A percentile compares a stretch with the other conserved stretches of the same genome.
Evolutionary conservation across 2,329 filamentous ascomycete species (phyloP).

Genomic region (Colletotrichum salicis): DNA sequence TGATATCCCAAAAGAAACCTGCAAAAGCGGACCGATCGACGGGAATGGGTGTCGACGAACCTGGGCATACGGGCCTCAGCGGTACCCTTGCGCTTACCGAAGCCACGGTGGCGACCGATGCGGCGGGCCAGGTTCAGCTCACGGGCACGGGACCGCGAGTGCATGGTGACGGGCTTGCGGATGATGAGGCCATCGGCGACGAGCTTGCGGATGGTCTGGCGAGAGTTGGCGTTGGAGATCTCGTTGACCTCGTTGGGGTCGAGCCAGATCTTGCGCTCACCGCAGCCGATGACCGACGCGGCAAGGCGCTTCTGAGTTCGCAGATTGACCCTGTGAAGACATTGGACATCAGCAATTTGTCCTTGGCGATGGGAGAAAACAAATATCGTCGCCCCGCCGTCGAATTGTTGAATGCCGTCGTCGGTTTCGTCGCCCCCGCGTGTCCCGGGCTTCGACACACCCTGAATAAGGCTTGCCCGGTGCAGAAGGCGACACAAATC

Average conservation of each 20-base stretch:
- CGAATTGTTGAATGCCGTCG: constrained; percentile 1
- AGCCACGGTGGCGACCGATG: constrained; percentile 97
- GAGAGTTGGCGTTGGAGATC: constrained; percentile 99
- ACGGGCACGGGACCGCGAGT: constrained; percentile 96
- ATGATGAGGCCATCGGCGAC: constrained; percentile 99
- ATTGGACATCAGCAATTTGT: constrained; percentile 35
- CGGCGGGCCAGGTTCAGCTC: constrained; percentile 94
- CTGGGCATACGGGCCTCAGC: constrained; percentile 99
- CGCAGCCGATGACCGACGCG: constrained; percentile 97
- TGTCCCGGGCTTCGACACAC: constrained; percentile 9
- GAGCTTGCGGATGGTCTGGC: constrained; percentile 99
- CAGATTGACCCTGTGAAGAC: constrained; percentile 88
- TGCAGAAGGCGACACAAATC: constrained; percentile 23
- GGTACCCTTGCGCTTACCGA: constrained; percentile 99
- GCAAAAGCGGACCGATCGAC: not conserved
- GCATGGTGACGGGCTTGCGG: constrained; percentile 99
- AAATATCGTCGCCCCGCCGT: not conserved
- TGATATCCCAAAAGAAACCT: not conserved
- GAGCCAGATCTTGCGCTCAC: constrained; percentile 99
- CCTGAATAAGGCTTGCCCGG: constrained; percentile 8
- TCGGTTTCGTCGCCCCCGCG: constrained; percentile 9
- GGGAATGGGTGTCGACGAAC: constrained; percentile 63
- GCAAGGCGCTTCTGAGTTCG: constrained; percentile 99
- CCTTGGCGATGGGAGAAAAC: not conserved
- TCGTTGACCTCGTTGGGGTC: constrained; percentile 99